Evolutionary conservation across 1,284 basidiomycete species (phyloP), one percentile per base, ranked within the genome.

Genomic region (Irpex sp.): DNA sequence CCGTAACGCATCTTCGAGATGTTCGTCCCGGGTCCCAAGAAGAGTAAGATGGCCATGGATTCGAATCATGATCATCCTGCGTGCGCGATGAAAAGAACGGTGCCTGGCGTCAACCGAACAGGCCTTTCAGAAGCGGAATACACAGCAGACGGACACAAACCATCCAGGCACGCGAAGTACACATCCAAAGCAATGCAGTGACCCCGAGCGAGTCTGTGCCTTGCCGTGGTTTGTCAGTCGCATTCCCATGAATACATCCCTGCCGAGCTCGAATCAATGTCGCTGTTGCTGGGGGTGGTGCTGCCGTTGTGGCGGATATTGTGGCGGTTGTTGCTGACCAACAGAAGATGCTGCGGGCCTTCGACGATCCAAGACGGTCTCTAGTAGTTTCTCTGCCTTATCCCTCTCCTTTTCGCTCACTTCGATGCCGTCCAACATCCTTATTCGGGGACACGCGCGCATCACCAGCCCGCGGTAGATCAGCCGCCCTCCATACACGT

Each of bases 381-480:
- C 78, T 67, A 95, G 77, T 69, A 95, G 73, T 69, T 82, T 77
- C 74, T 84, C 81, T 61, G 92, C 93, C 81, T 95, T 97, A 65
- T 79, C 79, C 76, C 87, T 82, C 82, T 97, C 94, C 79, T 91
- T 92, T 71, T 83, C 83, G 72, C 82, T 83, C 68, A 95, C 86
- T 66, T 82, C 81, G 68, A 97, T 83, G 57, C 94, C 95, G 77
- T 97, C 95, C 69, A 97, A 76, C 78, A 88, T 76, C 69, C 82
- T 79, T 65, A 97, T 77, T 43, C 80, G 76, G 11, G 80, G 76
- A 71, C 91, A 93, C 21, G 84, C 84, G 19, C 85, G 79, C 88
- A 96, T 93, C 58, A 96, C 80, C 63, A 95, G 78, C 33, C 94
- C 94, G 57, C 95, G 87, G 76, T 97, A 97, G 50, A 88, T 90